phyloP scores from a whole-genome alignment of 108 stramenopile genomes.

The Discostella stelligeroides region DNA sequence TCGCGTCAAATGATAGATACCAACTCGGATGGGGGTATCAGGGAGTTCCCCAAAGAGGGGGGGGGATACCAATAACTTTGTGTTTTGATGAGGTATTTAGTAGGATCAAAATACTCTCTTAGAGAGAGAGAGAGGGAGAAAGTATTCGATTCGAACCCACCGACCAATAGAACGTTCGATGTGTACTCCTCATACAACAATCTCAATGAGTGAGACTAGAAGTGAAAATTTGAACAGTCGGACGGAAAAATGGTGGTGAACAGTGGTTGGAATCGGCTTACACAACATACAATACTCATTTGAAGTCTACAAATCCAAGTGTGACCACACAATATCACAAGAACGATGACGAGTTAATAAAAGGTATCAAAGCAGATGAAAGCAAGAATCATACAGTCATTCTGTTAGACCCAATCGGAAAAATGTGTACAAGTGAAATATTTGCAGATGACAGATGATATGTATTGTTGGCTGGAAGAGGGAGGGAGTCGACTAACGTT shows the following conservation, averaged over 20 bases:
- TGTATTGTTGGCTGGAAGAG: slow-evolving; percentile 85
- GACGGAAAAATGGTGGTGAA: slow-evolving; percentile 69
- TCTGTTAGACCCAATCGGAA: slow-evolving; percentile 70
- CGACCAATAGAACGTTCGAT: background rate
- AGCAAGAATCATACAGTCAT: slow-evolving; percentile 72
- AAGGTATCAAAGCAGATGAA: slow-evolving; percentile 55
- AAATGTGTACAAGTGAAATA: slow-evolving; percentile 69
- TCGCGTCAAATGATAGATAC: background rate
- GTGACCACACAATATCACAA: slow-evolving; percentile 90
- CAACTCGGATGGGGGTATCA: too few relatives aligned
- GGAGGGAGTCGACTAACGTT: slow-evolving; percentile 88
- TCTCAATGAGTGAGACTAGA: slow-evolving; percentile 68
- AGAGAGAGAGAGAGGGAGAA: too few relatives aligned
- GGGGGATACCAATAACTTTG: too few relatives aligned
- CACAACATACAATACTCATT: slow-evolving; percentile 70
- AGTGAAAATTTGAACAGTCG: slow-evolving; percentile 83
- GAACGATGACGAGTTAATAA: slow-evolving; percentile 83
- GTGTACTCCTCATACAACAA: background rate
- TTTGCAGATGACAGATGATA: slow-evolving; percentile 69
- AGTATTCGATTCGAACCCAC: background rate
- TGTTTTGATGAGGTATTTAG: too few relatives aligned
- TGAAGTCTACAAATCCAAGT: slow-evolving; percentile 59
- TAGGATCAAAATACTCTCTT: too few relatives aligned
- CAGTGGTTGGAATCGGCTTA: slow-evolving; percentile 78
- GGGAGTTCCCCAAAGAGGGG: too few relatives aligned